phyloP scores from a whole-genome alignment of 2,329 filamentous ascomycete species.

The Colletotrichum ledebouriae region DNA sequence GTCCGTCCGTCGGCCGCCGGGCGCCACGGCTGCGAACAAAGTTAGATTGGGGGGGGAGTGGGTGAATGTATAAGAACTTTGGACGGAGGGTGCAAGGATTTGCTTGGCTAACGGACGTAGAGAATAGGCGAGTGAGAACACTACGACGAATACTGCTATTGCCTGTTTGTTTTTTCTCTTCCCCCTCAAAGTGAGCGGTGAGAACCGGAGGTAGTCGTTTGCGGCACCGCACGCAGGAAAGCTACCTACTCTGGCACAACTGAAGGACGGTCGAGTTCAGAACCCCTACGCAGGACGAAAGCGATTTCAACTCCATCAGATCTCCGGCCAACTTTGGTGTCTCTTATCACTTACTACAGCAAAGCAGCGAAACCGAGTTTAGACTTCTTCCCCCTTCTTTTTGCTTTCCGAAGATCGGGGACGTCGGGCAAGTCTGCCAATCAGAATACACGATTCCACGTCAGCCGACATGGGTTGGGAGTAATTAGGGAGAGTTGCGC shows the following conservation, averaged over 20 bases:
- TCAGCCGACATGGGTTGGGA: neutral
- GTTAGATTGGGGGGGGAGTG: constrained; percentile 23
- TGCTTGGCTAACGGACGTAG: constrained; percentile 16
- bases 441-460: neutral
- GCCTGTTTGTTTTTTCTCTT: neutral
- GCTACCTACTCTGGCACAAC: too few relatives aligned
- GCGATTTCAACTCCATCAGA: too few relatives aligned
- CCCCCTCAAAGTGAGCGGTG: too few relatives aligned
- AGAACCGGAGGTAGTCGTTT: too few relatives aligned
- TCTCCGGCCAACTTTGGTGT: too few relatives aligned
- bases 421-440: neutral
- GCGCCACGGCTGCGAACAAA: constrained; percentile 33
- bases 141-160: neutral
- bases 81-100: neutral
- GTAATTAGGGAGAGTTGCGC: neutral
- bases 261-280: too few relatives aligned
- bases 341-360: too few relatives aligned
- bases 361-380: too few relatives aligned
- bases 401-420: neutral
- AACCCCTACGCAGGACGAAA: too few relatives aligned
- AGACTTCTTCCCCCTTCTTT: too few relatives aligned
- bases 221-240: too few relatives aligned
- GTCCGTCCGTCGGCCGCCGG: constrained; percentile 34
- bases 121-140: neutral
- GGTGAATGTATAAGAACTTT: too few relatives aligned